Evolutionary conservation across 352 stramenopile genomes (phyloP).

Genomic region (Phytophthora pini): DNA sequence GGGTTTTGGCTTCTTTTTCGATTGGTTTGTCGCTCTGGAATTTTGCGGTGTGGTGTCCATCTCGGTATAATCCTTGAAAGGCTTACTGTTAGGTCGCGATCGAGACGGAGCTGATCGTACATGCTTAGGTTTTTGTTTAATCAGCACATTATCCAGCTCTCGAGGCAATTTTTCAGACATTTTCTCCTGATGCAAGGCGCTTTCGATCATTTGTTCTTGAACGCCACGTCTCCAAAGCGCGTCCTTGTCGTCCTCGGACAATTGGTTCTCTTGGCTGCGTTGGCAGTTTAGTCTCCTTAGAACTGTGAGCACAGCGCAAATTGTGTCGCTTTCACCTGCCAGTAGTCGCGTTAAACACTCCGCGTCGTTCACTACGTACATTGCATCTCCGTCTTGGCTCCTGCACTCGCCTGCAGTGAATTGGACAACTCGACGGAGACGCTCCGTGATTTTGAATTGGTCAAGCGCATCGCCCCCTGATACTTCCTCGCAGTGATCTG

Average conservation of each 20-base stretch:
- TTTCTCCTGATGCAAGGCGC: constrained; percentile 9
- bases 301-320: constrained; percentile 56
- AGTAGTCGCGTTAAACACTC: constrained; percentile 47
- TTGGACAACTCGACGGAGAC: constrained; percentile 43
- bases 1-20: constrained; percentile 5
- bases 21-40: constrained; percentile 9
- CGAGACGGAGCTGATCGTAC: constrained; percentile 7
- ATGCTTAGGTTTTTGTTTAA: constrained; percentile 16
- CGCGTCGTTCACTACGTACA: constrained; percentile 58
- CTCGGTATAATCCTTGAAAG: background rate
- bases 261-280: background rate
- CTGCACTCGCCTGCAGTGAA: constrained; percentile 51
- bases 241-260: background rate
- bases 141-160: background rate
- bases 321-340: constrained; percentile 40
- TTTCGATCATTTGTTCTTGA: constrained; percentile 22
- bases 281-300: constrained; percentile 44
- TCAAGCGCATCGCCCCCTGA: constrained; percentile 5
- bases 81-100: background rate
- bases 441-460: constrained; percentile 2
- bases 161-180: background rate
- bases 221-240: background rate
- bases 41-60: background rate
- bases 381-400: constrained; percentile 47
- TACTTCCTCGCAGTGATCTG: background rate